Conservation (phyloP, 176 grass and related monocot species). For the Phoenix roebelenii region DNA sequence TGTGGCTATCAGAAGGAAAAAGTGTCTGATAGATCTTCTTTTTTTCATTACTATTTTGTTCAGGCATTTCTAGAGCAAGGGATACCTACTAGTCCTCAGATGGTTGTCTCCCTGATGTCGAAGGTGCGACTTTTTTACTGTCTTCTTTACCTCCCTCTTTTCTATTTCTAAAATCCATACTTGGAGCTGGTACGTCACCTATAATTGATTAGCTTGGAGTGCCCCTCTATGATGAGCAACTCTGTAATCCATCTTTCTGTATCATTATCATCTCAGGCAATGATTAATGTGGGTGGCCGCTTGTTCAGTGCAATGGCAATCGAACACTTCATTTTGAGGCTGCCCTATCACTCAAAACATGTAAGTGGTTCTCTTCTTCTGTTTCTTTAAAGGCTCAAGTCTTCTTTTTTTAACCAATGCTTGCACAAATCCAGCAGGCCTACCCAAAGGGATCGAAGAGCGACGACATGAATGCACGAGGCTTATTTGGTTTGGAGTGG, state of each 20-base stretch:
- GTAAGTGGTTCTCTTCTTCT: conserved; percentile 22
- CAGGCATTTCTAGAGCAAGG: conserved; percentile 95
- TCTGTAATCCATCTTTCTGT: too few species aligned
- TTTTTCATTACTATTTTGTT: conserved; percentile 16
- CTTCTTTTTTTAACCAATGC: background rate
- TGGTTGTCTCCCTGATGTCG: conserved; percentile 73
- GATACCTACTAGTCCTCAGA: conserved; percentile 66
- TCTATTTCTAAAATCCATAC: too few species aligned
- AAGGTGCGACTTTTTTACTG: conserved; percentile 40
- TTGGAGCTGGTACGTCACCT: background rate
- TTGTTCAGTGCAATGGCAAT: conserved; percentile 88
- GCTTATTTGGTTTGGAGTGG: conserved; percentile 75
- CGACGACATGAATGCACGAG: conserved; percentile 26
- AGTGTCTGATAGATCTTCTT: conserved; percentile 5
- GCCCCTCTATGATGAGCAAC: too few species aligned
- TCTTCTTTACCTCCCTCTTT: conserved; percentile 2
- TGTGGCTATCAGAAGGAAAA: conserved; percentile 10
- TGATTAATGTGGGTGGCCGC: conserved; percentile 66
- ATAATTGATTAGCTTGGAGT: background rate
- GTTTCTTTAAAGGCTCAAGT: background rate
- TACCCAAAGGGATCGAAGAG: conserved; percentile 26
- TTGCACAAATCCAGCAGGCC: conserved; percentile 27
- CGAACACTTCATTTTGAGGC: conserved; percentile 85
- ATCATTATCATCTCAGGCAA: conserved; percentile 38
- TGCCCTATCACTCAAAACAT: conserved; percentile 71